Conservation (phyloP, 73 alveolate species). For the Paramecium sonneborni region DNA sequence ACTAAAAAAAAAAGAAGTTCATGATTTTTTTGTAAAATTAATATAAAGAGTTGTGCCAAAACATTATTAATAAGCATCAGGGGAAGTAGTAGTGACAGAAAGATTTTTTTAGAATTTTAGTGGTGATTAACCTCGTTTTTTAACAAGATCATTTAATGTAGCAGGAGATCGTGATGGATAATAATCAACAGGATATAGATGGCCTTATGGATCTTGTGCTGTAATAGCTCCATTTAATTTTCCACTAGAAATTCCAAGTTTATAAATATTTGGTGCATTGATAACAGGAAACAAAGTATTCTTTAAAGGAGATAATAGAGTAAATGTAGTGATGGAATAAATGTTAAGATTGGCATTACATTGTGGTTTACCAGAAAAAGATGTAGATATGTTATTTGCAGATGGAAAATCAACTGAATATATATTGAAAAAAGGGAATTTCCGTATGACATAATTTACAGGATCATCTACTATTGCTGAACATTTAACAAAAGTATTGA, state of each 20-base stretch:
- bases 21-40: slow-evolving; percentile 71
- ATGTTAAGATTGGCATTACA: slow-evolving; percentile 77
- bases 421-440: slow-evolving; percentile 60
- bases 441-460: slow-evolving; percentile 77
- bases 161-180: slow-evolving; percentile 86
- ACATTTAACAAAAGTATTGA: slow-evolving; percentile 57
- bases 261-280: slow-evolving; percentile 82
- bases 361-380: slow-evolving; percentile 83
- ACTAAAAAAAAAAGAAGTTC: slow-evolving; percentile 71
- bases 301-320: slow-evolving; percentile 77
- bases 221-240: slow-evolving; percentile 83
- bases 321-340: slow-evolving; percentile 78
- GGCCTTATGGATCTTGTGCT: slow-evolving; percentile 85
- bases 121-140: slow-evolving; percentile 84
- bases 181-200: slow-evolving; percentile 79
- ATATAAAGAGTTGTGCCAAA: slow-evolving; percentile 77
- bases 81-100: slow-evolving; percentile 78
- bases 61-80: slow-evolving; percentile 69
- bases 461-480: slow-evolving; percentile 85
- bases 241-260: slow-evolving; percentile 87
- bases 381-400: slow-evolving; percentile 72
- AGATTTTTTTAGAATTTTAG: slow-evolving; percentile 81
- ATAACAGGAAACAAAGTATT: slow-evolving; percentile 81
- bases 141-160: slow-evolving; percentile 69
- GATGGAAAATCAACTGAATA: slow-evolving; percentile 74